Conservation (phyloP, 495 filamentous ascomycete species). For the Penicillium argentinense region DNA sequence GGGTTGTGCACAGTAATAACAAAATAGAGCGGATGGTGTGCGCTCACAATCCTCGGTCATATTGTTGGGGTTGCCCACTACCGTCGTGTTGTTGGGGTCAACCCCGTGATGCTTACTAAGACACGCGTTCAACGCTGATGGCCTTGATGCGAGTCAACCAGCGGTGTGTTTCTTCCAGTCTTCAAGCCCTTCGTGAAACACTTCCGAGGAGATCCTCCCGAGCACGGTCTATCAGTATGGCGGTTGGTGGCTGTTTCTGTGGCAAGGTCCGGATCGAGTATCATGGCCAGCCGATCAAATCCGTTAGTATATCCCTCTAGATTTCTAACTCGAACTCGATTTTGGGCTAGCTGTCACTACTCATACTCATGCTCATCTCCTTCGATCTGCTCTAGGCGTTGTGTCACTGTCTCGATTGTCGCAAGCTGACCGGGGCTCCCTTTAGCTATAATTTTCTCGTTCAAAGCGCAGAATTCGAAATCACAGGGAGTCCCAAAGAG, state of each 20-base stretch:
- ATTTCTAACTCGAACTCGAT: too few relatives aligned
- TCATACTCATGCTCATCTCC: too few relatives aligned
- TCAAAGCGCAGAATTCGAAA: slow-evolving; percentile 20
- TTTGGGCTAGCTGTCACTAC: too few relatives aligned
- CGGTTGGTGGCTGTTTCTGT: slow-evolving; percentile 32
- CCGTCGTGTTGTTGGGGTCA: background rate
- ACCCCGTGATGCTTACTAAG: background rate
- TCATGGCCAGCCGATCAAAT: slow-evolving; percentile 21
- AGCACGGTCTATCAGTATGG: slow-evolving; percentile 19
- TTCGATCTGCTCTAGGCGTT: too few relatives aligned
- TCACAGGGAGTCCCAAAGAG: slow-evolving; percentile 34
- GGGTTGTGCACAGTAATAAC: too few relatives aligned
- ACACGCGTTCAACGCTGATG: background rate
- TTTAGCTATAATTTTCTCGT: slow-evolving; percentile 29
- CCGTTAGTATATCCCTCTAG: slow-evolving; percentile 20
- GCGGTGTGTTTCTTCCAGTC: too few relatives aligned
- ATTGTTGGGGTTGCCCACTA: too few relatives aligned
- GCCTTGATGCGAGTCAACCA: background rate
- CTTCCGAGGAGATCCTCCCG: too few relatives aligned
- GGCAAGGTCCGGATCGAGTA: slow-evolving; percentile 27
- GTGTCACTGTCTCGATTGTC: slow-evolving; percentile 41
- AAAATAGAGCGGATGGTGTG: too few relatives aligned
- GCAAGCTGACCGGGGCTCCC: slow-evolving; percentile 31
- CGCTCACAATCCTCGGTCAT: too few relatives aligned
- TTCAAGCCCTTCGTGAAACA: too few relatives aligned